phyloP scores from a whole-genome alignment of 2,329 filamentous ascomycete species.

The Immersiporthe knoxdaviesiana region DNA sequence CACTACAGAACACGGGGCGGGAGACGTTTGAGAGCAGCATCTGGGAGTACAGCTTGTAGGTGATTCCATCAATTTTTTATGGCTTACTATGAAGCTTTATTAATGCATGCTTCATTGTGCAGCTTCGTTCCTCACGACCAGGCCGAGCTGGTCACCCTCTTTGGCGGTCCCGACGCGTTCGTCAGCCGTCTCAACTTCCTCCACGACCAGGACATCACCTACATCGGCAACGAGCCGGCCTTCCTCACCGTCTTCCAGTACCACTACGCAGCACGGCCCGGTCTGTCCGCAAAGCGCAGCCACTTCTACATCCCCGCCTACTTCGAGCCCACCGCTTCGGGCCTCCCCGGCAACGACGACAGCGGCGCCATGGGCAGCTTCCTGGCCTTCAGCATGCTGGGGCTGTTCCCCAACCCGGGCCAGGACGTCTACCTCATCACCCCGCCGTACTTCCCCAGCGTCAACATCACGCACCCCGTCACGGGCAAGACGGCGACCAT shows the following conservation, averaged over 20 bases:
- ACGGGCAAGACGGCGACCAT: slow-evolving; percentile 65
- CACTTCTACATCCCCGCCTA: slow-evolving; percentile 68
- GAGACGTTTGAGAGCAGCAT: slow-evolving; percentile 74
- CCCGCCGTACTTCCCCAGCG: slow-evolving; percentile 66
- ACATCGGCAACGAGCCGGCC: slow-evolving; percentile 59
- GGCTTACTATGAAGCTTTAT: no score
- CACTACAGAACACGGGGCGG: slow-evolving; percentile 60
- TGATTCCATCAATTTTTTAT: no score
- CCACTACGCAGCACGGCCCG: slow-evolving; percentile 70
- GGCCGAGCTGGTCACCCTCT: slow-evolving; percentile 56
- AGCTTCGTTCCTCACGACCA: slow-evolving; percentile 60
- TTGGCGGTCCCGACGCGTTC: slow-evolving; percentile 63
- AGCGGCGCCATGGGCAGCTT: slow-evolving; percentile 72
- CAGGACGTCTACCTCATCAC: slow-evolving; percentile 74
- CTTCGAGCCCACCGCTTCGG: slow-evolving; percentile 61
- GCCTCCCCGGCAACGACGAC: slow-evolving; percentile 73
- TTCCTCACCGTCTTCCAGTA: slow-evolving; percentile 70
- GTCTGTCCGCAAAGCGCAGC: slow-evolving; percentile 53
- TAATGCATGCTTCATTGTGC: neutral
- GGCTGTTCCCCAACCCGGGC: slow-evolving; percentile 69
- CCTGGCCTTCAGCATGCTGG: slow-evolving; percentile 68
- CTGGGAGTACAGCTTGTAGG: slow-evolving; percentile 74
- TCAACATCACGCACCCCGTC: slow-evolving; percentile 59
- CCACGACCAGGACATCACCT: slow-evolving; percentile 65
- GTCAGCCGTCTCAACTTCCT: slow-evolving; percentile 64